Conservation (phyloP, 106 monocot genomes). For the Acanthochlamys bracteata region DNA sequence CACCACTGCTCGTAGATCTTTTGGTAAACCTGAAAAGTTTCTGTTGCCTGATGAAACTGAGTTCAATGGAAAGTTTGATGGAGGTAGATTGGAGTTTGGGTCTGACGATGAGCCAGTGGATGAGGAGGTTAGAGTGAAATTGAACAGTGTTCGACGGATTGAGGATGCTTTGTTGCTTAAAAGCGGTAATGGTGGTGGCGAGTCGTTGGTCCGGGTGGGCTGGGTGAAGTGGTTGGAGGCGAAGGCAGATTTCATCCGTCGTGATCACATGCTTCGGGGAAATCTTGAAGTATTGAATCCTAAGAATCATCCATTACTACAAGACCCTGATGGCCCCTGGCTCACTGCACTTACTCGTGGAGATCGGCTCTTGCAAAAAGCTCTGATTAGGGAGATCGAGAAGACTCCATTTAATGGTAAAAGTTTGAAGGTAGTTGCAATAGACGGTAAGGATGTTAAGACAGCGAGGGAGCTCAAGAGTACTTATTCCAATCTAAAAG, state of each 20-base stretch:
- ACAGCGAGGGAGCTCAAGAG: too few species aligned
- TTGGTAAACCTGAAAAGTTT: conserved; percentile 24
- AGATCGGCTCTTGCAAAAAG: conserved; percentile 51
- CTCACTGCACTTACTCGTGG: conserved; percentile 42
- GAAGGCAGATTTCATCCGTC: conserved; percentile 70
- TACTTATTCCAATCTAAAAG: too few species aligned
- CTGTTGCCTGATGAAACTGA: background rate
- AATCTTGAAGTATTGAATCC: conserved; percentile 67
- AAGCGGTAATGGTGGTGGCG: conserved; percentile 3
- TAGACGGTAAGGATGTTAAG: too few species aligned
- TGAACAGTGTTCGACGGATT: conserved; percentile 48
- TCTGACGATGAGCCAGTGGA: conserved; percentile 88
- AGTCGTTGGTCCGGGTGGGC: conserved; percentile 43
- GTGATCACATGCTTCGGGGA: conserved; percentile 66
- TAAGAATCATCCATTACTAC: conserved; percentile 75
- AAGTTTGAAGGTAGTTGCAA: too few species aligned
- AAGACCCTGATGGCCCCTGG: conserved; percentile 68
- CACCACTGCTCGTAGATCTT: conserved; percentile 55
- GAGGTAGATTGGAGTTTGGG: conserved; percentile 34
- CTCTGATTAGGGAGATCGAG: conserved; percentile 60
- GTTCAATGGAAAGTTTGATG: background rate
- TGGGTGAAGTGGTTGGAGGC: conserved; percentile 86
- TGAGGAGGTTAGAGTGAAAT: conserved; percentile 39
- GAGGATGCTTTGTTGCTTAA: conserved; percentile 77
- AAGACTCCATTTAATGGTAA: conserved; percentile 24